Evolutionary conservation across 1,284 basidiomycete genomes (phyloP), one percentile per base, ranked within the genome.

Genomic region (Leccinum fuscescens): DNA sequence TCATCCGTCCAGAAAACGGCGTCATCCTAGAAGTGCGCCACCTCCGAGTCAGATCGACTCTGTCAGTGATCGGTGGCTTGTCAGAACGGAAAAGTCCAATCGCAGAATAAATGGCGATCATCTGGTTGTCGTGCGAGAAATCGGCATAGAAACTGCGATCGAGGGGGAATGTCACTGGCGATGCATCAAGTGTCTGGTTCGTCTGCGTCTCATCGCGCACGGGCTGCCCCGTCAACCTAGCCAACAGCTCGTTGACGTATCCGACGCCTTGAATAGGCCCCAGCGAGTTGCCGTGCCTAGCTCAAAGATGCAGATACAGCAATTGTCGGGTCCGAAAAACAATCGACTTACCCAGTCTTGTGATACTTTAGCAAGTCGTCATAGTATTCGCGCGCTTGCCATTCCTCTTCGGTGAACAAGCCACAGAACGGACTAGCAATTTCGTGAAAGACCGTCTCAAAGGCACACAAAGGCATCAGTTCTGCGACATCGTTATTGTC

Each of bases 161-260:
- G 11, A 92, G 79, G 8, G 93, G 93, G 75, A 95, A 95, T 0
- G 90, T 92, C 2, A 66, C 66, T 0, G 86, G 83, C 11, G 83
- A 79, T 2, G 75, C 65, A 68, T 91, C 86, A 33, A 95, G 81
- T 1, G 93, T 95, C n/a, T 75, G 73, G 73, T 94, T 94, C 8
- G 89, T 92, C 66, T 89, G 88, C 0, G 93, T 94, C 59, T 78
- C 65, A 73, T 94, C 92, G 35, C 68, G 71, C 6, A 91, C 88
- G 1, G 84, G 80, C 14, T 75, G 72, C 15, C 80, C 79, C 0
- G 86, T 90, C 37, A 95, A 80, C 17, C 93, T 85, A 0, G 92
- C 90, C n/a, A 95, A 74, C 22, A 96, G 84, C 74, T 95, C 93
- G 71, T 93, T 93, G 66, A 92, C 78, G 69, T 90, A 95, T 9